A percentile compares a stretch with the other conserved stretches of the same genome.
Evolutionary conservation across 805 yeast genomes (phyloP).

Genomic region (Saccharomycopsis malanga): DNA sequence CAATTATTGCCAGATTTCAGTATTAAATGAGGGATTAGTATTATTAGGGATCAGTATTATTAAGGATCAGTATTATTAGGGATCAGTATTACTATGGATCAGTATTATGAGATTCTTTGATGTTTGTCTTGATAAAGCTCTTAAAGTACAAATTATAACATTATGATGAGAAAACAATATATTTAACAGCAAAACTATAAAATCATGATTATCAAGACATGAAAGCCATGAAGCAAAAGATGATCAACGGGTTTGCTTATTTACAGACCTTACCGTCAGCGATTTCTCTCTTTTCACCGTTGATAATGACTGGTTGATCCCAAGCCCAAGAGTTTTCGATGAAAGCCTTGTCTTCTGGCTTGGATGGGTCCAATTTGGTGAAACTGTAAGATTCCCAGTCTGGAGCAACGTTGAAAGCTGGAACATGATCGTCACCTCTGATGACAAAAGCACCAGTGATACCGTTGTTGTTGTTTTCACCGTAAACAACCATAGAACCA

Average conservation of each 20-base stretch:
- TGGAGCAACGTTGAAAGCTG: constrained; percentile 98
- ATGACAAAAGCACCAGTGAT: constrained; percentile 90
- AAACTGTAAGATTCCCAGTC: constrained; percentile 94
- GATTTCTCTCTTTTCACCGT: constrained; percentile 79
- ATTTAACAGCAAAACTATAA: no score
- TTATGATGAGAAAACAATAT: no score
- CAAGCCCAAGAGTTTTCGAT: constrained; percentile 93
- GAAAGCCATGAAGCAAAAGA: no score
- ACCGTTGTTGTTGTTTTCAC: constrained; percentile 98
- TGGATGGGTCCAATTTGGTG: constrained; percentile 75
- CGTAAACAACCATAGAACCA: constrained; percentile 91
- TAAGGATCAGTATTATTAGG: no score
- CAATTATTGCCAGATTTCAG: no score
- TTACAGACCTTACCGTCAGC: constrained; percentile 98
- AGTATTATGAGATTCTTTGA: no score
- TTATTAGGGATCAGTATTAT: no score
- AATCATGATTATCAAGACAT: no score
- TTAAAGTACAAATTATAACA: no score
- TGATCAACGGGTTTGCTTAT: constrained; percentile 44
- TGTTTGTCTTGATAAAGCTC: no score
- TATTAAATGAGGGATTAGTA: no score
- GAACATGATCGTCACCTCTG: constrained; percentile 85
- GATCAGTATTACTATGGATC: no score
- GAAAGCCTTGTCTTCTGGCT: constrained; percentile 70
- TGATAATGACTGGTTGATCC: constrained; percentile 84